Evolutionary conservation across 768 basidiomycete genomes (phyloP), one percentile per base, ranked within the genome.

Genomic region (Kwoniella shandongensis): DNA sequence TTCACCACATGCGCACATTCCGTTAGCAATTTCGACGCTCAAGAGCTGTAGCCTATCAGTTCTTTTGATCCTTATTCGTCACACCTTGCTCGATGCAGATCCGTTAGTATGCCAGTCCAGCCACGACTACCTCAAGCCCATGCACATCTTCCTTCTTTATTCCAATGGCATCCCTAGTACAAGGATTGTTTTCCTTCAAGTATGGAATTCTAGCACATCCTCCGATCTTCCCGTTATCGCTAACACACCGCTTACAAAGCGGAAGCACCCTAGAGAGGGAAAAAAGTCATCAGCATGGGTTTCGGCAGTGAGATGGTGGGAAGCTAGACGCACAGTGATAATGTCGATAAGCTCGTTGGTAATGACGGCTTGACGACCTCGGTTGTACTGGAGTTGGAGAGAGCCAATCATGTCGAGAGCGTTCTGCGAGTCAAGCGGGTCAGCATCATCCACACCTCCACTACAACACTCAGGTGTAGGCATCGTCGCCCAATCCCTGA

Each of bases 331-430:
- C 47, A 68, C 71, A 32, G 72, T 74, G 58, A 74, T 74, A 52
- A 74, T 74, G 59, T 76, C 75, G 64, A 76, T 76, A 47, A 72
- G 61, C 62, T 75, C 73, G 62, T 69, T 72, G 67, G 92, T 97
- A 74, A 97, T 97, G 66, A 91, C 87, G 63, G 92, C 92, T 81
- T 97, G 92, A 75, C 92, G 89, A 82, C 93, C 92, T 84, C 92
- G 89, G 78, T 97, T 97, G 84, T 93, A 97, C 78, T 94, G 83
- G 87, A 96, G 88, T 77, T 88, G 88, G 47, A 97, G 82, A 42
- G 81, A 78, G 59, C 78, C 78, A 73, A 97, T 94, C 92, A 97
- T 96, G 79, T 93, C 92, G 30, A 79, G 80, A 56, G 96, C 96
- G 78, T 99, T 98, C 86, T 76, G 59, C 15, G 13, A 26, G 20